phyloP scores from a whole-genome alignment of 306 rosid species.

The Trifolium fragiferum region DNA sequence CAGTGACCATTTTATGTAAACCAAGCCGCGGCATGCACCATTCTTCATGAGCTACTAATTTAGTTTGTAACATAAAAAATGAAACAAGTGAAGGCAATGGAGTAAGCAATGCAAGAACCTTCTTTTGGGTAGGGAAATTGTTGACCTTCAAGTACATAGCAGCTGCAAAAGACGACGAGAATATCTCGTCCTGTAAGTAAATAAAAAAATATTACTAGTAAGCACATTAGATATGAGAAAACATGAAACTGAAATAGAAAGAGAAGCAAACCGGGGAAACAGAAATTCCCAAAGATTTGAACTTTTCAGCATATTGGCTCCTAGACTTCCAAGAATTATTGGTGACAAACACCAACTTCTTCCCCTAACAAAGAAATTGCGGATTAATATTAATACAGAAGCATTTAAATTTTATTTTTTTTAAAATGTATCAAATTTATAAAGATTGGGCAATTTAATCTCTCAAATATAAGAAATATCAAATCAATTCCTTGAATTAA shows the following conservation, averaged over 20 bases:
- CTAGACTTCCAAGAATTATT: conserved; percentile 84
- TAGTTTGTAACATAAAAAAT: neutral
- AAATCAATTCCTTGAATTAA: too few species aligned
- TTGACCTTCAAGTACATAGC: conserved; percentile 90
- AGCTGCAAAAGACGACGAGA: conserved; percentile 95
- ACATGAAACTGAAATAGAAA: neutral
- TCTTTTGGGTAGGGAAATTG: conserved; percentile 68
- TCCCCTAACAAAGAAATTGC: conserved; percentile 53
- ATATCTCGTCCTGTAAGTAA: conserved; percentile 76
- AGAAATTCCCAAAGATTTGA: conserved; percentile 79
- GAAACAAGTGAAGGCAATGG: neutral
- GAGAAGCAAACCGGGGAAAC: conserved; percentile 44
- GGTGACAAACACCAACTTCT: conserved; percentile 86
- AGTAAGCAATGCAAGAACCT: conserved; percentile 53
- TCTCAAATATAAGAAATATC: too few species aligned
- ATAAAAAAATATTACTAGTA: neutral
- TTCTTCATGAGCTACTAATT: neutral
- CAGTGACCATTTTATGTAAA: neutral
- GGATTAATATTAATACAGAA: neutral
- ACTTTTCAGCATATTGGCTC: conserved; percentile 66
- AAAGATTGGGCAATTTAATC: too few species aligned
- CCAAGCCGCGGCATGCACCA: neutral
- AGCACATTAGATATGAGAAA: neutral
- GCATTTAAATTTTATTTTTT: too few species aligned
- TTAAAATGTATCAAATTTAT: too few species aligned